Percentiles rank a stretch among this genome's conserved stretches.
Evolutionary conservation across 768 basidiomycete species (phyloP).

Genomic region (Panellus pusillus): DNA sequence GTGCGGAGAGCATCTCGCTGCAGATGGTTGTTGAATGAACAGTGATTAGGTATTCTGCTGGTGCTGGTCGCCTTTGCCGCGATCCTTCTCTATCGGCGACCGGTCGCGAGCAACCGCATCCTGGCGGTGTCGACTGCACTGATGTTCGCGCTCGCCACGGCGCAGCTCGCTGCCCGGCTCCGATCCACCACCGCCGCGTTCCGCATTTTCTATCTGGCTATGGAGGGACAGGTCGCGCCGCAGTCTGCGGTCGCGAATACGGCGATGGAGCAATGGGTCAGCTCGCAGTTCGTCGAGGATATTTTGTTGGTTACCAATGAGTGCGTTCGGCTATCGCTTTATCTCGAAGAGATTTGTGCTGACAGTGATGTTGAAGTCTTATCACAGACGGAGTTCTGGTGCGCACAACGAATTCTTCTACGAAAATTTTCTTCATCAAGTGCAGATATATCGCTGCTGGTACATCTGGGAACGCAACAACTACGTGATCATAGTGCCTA

Average conservation of each 20-base stretch:
- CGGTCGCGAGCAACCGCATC: not conserved
- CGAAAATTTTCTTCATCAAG: not conserved
- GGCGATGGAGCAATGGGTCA: not conserved
- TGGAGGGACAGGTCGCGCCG: not conserved
- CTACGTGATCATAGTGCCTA: conserved; percentile 5
- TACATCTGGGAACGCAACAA: conserved; percentile 17
- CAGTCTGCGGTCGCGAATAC: not conserved
- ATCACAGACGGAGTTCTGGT: conserved; percentile 19
- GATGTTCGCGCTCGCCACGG: conserved; percentile 13
- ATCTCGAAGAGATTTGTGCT: not conserved
- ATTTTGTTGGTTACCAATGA: conserved; percentile 17
- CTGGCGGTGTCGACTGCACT: conserved; percentile 2
- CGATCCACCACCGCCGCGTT: not conserved
- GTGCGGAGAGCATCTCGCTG: not conserved
- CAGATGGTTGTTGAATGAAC: too few relatives aligned
- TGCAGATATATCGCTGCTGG: conserved; percentile 19
- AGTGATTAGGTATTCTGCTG: conserved; percentile 10
- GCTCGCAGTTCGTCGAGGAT: conserved; percentile 15
- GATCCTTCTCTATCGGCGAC: conserved; percentile 4
- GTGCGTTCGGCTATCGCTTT: not conserved
- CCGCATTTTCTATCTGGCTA: conserved; percentile 4
- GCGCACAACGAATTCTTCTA: not conserved
- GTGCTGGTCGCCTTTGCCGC: conserved; percentile 17
- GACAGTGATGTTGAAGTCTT: not conserved
- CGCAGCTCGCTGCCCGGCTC: conserved; percentile 8